phyloP scores from a whole-genome alignment of 116 monocot genomes.

The Papilionanthe hybrid region DNA sequence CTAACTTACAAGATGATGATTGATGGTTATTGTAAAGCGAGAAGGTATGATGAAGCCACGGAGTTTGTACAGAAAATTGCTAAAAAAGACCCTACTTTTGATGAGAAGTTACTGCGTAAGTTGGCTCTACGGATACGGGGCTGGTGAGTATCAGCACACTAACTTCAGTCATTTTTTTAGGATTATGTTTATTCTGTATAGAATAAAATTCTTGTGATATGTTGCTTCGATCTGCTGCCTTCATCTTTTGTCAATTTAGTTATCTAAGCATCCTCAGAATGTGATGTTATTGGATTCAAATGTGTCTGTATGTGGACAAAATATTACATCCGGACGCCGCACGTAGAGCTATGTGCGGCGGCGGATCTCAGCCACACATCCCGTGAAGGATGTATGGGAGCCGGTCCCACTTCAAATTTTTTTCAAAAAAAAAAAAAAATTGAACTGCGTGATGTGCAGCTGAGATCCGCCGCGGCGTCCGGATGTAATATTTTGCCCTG shows the following conservation, averaged over 20 bases:
- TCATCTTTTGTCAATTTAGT: background rate
- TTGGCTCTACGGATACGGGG: constrained; percentile 28
- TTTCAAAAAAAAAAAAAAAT: no score
- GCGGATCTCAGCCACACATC: no score
- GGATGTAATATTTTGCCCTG: no score
- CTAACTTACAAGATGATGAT: constrained; percentile 71
- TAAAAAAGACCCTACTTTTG: constrained; percentile 52
- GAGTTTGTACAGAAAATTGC: constrained; percentile 58
- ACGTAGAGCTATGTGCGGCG: no score
- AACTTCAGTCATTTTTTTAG: background rate
- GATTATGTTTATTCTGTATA: background rate
- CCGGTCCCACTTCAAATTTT: no score
- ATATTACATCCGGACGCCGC: no score
- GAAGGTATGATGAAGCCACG: constrained; percentile 50
- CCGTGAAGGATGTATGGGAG: no score
- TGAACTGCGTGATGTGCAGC: no score
- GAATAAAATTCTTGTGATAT: background rate
- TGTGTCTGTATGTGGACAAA: no score
- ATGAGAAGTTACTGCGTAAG: constrained; percentile 27
- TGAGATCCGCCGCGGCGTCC: no score
- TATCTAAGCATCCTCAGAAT: background rate
- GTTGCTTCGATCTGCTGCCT: background rate
- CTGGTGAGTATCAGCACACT: constrained; percentile 15
- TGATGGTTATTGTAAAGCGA: constrained; percentile 70
- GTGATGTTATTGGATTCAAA: no score